phyloP scores from a whole-genome alignment of 1,139 yeast species.

The Blastobotrys petasosporus region DNA sequence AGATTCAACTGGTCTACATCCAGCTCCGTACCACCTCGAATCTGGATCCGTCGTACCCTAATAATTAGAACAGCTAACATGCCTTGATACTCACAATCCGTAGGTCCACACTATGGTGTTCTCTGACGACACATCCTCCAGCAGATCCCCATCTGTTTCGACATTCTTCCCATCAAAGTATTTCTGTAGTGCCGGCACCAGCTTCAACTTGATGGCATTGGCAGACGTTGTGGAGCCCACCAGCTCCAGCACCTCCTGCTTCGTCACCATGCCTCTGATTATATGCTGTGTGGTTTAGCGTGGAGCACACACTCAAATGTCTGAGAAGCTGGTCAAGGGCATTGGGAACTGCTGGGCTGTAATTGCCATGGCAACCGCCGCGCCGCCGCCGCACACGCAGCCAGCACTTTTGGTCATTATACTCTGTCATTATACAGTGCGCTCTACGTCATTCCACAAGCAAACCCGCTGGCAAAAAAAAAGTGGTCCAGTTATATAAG shows the following conservation, averaged over 20 bases:
- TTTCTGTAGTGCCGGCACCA: not conserved
- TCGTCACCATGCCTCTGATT: not conserved
- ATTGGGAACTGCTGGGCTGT: no score
- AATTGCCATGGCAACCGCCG: no score
- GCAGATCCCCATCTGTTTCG: not conserved
- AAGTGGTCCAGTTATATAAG: not conserved
- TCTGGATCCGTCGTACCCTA: no score
- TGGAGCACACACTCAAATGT: no score
- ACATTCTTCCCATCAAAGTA: not conserved
- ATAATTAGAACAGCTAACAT: no score
- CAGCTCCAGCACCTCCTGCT: not conserved
- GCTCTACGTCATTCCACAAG: not conserved
- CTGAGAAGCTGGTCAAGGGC: no score
- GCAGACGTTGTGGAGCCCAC: slow-evolving; percentile 3
- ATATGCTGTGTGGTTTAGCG: not conserved
- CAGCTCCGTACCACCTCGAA: not conserved
- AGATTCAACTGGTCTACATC: not conserved
- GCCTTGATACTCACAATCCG: not conserved
- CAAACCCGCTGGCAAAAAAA: not conserved
- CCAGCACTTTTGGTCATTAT: no score
- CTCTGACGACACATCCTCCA: not conserved
- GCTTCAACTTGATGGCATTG: not conserved
- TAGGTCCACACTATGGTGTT: slow-evolving; percentile 5
- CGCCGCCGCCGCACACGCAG: no score
- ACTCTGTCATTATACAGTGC: not conserved